These are phyloP conservation scores for Rhodomyrtus tomentosa DNA, from an alignment of 345 rosid genomes.

Conservation along the genomic window DNA sequence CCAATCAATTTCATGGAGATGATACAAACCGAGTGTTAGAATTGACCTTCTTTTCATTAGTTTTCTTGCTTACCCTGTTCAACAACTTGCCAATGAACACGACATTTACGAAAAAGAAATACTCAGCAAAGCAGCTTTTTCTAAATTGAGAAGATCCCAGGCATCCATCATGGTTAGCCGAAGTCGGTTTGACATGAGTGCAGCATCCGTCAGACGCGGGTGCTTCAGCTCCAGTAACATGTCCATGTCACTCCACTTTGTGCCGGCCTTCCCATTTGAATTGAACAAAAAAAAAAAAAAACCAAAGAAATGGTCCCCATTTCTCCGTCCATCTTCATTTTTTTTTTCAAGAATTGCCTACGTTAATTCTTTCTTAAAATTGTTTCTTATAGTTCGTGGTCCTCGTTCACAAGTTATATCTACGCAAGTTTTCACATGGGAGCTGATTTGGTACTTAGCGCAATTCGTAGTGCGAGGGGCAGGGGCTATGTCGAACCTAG, in stretches of 20 bases:
- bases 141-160: neutral
- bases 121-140: neutral
- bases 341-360: neutral
- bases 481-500: neutral
- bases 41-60: neutral
- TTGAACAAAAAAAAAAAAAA: neutral
- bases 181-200: neutral
- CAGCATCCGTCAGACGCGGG: neutral
- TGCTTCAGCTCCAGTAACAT: neutral
- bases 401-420: neutral
- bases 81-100: neutral
- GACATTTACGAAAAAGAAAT: neutral
- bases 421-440: neutral
- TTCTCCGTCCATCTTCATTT: neutral
- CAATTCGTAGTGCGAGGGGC: neutral
- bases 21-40: neutral
- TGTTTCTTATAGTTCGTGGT: neutral
- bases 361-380: neutral
- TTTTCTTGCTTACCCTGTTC: neutral
- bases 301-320: neutral
- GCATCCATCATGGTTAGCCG: neutral
- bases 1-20: neutral
- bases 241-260: neutral
- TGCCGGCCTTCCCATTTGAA: neutral
- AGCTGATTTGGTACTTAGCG: neutral